Evolutionary conservation across 192 early-diverging fungal genomes (phyloP).

Genomic region (Backusella circina): DNA sequence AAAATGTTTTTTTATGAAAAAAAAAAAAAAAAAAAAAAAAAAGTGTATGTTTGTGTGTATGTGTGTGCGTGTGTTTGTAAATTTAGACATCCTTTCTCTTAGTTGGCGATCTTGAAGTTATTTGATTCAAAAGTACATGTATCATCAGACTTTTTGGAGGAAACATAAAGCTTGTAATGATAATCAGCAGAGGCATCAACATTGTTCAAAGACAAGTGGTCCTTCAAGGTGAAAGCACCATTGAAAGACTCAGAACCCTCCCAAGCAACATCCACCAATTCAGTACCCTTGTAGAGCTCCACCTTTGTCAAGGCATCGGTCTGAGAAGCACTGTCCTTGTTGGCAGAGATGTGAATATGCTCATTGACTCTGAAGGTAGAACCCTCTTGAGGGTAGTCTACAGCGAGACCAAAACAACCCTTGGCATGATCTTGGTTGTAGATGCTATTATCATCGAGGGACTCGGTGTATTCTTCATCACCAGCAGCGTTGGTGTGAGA

Average conservation of each 20-base stretch:
- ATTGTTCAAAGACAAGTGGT: slow-evolving; percentile 17
- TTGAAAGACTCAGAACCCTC: slow-evolving; percentile 16
- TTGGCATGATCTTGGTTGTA: slow-evolving; percentile 26
- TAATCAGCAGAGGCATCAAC: slow-evolving; percentile 13
- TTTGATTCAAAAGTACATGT: slow-evolving; percentile 21
- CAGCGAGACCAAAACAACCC: slow-evolving; percentile 34
- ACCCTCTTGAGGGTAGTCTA: slow-evolving; percentile 24
- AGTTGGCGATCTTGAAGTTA: slow-evolving; percentile 20
- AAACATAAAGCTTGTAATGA: slow-evolving; percentile 20
- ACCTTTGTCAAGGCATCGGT: slow-evolving; percentile 27
- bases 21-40: not conserved
- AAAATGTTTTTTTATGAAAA: not conserved
- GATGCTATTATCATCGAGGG: slow-evolving; percentile 8
- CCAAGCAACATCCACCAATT: slow-evolving; percentile 18
- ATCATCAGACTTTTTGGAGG: slow-evolving; percentile 15
- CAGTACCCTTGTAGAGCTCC: slow-evolving; percentile 24
- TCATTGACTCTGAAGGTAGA: slow-evolving; percentile 9
- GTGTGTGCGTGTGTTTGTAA: too few species aligned
- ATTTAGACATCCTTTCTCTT: not conserved
- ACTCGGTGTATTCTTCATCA: slow-evolving; percentile 13
- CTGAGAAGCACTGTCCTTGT: slow-evolving; percentile 26
- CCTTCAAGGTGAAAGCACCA: slow-evolving; percentile 27
- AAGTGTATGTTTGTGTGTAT: too few species aligned
- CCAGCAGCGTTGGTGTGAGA: slow-evolving; percentile 27
- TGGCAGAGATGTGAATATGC: slow-evolving; percentile 13